Evolutionary conservation across 768 basidiomycete genomes (phyloP), one percentile per base, ranked within the genome.

Genomic region (Suillus subluteus): DNA sequence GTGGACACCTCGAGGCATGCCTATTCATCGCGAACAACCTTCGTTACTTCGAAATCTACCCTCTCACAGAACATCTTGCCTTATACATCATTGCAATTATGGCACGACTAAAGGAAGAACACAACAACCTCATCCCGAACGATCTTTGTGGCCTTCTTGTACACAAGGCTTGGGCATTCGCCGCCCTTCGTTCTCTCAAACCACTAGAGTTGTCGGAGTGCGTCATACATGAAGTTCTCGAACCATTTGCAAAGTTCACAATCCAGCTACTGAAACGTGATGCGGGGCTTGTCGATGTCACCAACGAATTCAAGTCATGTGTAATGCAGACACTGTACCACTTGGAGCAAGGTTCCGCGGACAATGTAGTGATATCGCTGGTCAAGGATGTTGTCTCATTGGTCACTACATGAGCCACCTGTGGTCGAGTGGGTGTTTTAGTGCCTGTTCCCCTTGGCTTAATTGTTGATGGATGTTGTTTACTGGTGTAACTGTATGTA

Each of bases 1-100:
- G 37, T 35, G 65, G 65, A 18, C 67, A 67, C 44, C 54, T 66
- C n/a, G 37, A 37, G 6, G 35, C 26, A 30, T 67, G 67, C 41
- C 32, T 43, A 52, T 37, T 30, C 23, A 65, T 67, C 18, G 65
- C 65, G 8, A 35, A 63, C 3, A 62, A 46, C 15, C 30, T 67
- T 38, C 63, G 48, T 16, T 58, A 63, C 18, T 52, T 65, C 23
- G 56, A 65, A 35, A 26, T 67, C 8, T 55, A 63, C 30, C 65
- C 65, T 7, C 30, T 66, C 21, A 66, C 50, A 50, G 65, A 64
- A 43, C 65, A 66, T 52, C 62, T 66, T 21, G 65, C 62, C 18
- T 62, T 64, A 23, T 66, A 66, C 52, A 52, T 64, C 43, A 52
- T 66, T n/a, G 40, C 52, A 23, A 54, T 55, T 41, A 50, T 63